Base-by-base conservation (phyloP, 2,329 filamentous ascomycete genomes). In the Fusarium napiforme region DNA sequence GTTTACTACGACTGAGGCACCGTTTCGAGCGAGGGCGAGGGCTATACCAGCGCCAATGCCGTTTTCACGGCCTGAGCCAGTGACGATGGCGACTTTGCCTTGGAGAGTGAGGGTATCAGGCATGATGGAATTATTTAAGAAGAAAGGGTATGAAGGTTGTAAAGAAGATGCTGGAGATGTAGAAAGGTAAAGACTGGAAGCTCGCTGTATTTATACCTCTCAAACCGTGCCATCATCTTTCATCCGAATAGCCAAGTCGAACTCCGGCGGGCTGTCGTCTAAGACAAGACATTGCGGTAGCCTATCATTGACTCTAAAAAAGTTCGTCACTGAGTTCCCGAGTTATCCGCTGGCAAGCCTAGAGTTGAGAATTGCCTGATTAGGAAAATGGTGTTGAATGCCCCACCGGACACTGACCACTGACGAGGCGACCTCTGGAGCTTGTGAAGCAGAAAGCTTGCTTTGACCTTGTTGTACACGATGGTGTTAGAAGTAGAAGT, bases 11-110 rank as follows among this genome's bases (percentile, higher is more conserved):
- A 86, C 84, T 3, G 76, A 76, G 6, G 84, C 84, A 12, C 84
- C 84, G 67, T 84, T 84, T 9, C 81, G 80, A 21, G 83, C 83
- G 1, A 86, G 78, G 0, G 81, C 79, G 2, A 60, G 59, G n/a
- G 82, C 84, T 21, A 84, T 84, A 21, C 77, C 83, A 7, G 84
- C 84, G 9, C 84, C 84, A 15, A 85, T 84, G 7, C 83, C 83
- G 50, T 83, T 85, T 32, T 85, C 83, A 9, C 81, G 80, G 21
- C 83, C 83, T 15, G 84, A 85, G 32, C 84, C 85, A 2, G 85
- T 86, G 14, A 86, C 76, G 40, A 86, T 83, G 65, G 84, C 84
- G 2, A 82, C 74, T 68, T 86, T 85, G 61, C 81, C 82, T 21
- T 75, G 64, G 19, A 86, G 81, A 9, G 79, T 82, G 23, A 86